These are phyloP conservation scores for Coniochaeta pulveracea DNA, from an alignment of 2,329 filamentous ascomycete species.

Conservation along the genomic window DNA sequence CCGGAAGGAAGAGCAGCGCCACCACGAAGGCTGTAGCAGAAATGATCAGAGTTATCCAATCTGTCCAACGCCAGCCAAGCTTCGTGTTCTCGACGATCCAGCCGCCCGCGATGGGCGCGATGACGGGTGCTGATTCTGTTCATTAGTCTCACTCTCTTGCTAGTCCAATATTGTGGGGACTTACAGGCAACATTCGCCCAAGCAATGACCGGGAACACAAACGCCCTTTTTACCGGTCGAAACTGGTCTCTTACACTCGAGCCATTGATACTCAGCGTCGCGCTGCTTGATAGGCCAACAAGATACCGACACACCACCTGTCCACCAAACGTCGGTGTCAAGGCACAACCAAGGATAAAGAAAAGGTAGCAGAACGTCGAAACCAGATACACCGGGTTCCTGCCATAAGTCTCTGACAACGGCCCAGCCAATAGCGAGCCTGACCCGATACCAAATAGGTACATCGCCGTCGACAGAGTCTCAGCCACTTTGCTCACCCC, in stretches of 20 bases:
- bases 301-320: conserved; percentile 37
- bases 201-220: conserved; percentile 36
- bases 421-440: conserved; percentile 36
- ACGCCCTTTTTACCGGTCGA: conserved; percentile 32
- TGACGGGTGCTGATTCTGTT: conserved; percentile 18
- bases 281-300: conserved; percentile 29
- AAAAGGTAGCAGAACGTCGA: conserved; percentile 33
- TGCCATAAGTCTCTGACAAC: conserved; percentile 33
- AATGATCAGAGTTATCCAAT: conserved; percentile 30
- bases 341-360: conserved; percentile 33
- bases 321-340: conserved; percentile 32
- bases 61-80: conserved; percentile 32
- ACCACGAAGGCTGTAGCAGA: conserved; percentile 19
- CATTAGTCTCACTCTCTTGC: conserved; percentile 6
- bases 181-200: conserved; percentile 26
- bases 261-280: conserved; percentile 26
- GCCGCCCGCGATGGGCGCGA: conserved; percentile 31
- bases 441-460: conserved; percentile 34
- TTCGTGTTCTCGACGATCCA: conserved; percentile 25
- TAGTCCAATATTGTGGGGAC: conserved; percentile 4
- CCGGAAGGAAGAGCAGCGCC: conserved; percentile 31
- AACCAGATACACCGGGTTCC: conserved; percentile 35
- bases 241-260: conserved; percentile 34
- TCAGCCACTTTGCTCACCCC: conserved; percentile 29
- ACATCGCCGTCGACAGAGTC: conserved; percentile 31